Evolutionary conservation across 1,139 yeast species (phyloP).

Genomic region (Meyerozyma carpophila): DNA sequence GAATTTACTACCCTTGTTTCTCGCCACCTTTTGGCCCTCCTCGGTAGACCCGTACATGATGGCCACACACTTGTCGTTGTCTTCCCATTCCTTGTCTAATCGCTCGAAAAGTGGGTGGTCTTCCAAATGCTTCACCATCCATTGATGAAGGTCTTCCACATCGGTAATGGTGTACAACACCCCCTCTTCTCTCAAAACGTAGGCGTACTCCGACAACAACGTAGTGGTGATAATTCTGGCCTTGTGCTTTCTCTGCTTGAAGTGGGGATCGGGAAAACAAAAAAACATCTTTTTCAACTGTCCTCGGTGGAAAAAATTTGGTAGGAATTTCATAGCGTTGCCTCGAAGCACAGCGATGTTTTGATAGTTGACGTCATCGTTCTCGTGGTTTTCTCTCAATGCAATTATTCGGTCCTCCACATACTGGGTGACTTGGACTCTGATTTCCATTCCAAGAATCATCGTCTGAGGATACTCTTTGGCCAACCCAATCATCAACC

Average conservation of each 20-base stretch:
- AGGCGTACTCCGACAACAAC: slow-evolving; percentile 86
- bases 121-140: slow-evolving; percentile 94
- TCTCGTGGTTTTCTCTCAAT: slow-evolving; percentile 53
- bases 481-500: slow-evolving; percentile 74
- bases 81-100: slow-evolving; percentile 74
- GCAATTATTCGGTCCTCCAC: slow-evolving; percentile 95
- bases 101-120: slow-evolving; percentile 90
- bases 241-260: slow-evolving; percentile 94
- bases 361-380: slow-evolving; percentile 44
- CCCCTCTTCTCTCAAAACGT: slow-evolving; percentile 82
- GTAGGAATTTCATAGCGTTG: slow-evolving; percentile 95
- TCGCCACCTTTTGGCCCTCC: slow-evolving; percentile 92
- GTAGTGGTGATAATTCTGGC: slow-evolving; percentile 93
- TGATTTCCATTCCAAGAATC: slow-evolving; percentile 91
- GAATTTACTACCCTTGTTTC: slow-evolving; percentile 83
- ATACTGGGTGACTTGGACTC: slow-evolving; percentile 95
- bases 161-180: slow-evolving; percentile 92
- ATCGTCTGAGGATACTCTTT: slow-evolving; percentile 68
- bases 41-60: slow-evolving; percentile 91
- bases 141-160: slow-evolving; percentile 84
- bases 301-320: slow-evolving; percentile 80
- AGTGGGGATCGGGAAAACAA: slow-evolving; percentile 99
- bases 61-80: slow-evolving; percentile 70
- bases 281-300: slow-evolving; percentile 89
- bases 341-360: slow-evolving; percentile 90